These are phyloP conservation scores for Melampsora abietis-canadensis DNA, from an alignment of 1,284 basidiomycete species.

Conservation along the genomic window DNA sequence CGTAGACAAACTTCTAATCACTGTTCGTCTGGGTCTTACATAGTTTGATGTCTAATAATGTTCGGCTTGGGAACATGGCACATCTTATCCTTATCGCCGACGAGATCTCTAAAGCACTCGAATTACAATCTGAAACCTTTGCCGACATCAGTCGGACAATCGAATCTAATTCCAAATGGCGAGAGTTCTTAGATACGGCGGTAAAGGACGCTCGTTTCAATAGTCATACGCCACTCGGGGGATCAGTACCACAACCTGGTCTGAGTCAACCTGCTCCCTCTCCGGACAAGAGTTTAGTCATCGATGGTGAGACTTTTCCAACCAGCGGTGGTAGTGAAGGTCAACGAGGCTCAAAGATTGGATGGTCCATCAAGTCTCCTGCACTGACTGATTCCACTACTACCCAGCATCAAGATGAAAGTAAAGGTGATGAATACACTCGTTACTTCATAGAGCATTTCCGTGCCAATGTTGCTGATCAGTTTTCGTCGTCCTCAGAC, in stretches of 20 bases:
- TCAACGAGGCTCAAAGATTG: too few relatives aligned
- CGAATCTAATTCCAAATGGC: constrained; percentile 77
- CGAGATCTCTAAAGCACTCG: constrained; percentile 77
- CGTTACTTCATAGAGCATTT: constrained; percentile 71
- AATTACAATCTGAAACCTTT: constrained; percentile 80
- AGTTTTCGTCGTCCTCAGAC: constrained; percentile 46
- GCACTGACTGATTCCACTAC: too few relatives aligned
- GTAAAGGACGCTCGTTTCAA: constrained; percentile 79
- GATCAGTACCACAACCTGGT: constrained; percentile 54
- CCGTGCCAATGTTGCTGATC: constrained; percentile 56
- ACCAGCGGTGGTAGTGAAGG: too few relatives aligned
- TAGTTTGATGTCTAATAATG: constrained; percentile 57
- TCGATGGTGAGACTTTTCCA: too few relatives aligned
- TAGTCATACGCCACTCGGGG: constrained; percentile 75
- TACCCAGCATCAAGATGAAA: not conserved
- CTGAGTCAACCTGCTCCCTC: constrained; percentile 1
- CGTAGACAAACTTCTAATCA: not conserved
- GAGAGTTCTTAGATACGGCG: constrained; percentile 75
- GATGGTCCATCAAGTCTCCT: too few relatives aligned
- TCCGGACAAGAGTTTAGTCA: not conserved
- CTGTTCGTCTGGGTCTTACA: not conserved
- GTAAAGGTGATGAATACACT: constrained; percentile 61
- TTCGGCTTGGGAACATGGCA: constrained; percentile 91
- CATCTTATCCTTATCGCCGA: constrained; percentile 90
- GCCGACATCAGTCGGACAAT: constrained; percentile 63